phyloP scores from a whole-genome alignment of 768 basidiomycete genomes.

The Phaeotremella skinneri region DNA sequence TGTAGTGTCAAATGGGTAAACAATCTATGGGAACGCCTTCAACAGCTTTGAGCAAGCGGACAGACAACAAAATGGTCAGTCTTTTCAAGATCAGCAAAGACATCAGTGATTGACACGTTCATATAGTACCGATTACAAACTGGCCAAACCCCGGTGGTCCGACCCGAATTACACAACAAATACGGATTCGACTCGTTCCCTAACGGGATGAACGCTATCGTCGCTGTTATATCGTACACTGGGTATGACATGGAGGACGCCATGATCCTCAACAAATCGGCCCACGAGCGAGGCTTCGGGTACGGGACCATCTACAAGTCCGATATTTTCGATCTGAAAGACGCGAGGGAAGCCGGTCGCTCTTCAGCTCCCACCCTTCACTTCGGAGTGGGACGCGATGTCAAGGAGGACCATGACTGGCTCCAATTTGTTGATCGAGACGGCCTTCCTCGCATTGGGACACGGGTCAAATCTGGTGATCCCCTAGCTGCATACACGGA shows the following conservation, averaged over 20 bases:
- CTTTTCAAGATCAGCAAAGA: not conserved
- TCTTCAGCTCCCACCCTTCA: conserved; percentile 70
- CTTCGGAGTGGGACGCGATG: conserved; percentile 77
- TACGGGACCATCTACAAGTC: conserved; percentile 97
- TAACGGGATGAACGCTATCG: conserved; percentile 95
- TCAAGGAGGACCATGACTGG: conserved; percentile 56
- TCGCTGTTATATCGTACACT: conserved; percentile 99
- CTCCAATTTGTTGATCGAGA: conserved; percentile 68
- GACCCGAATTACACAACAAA: conserved; percentile 82
- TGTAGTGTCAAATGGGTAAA: conserved; percentile 97
- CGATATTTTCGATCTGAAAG: conserved; percentile 83
- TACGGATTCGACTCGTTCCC: conserved; percentile 99
- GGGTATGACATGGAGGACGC: conserved; percentile 99
- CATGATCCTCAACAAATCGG: conserved; percentile 99
- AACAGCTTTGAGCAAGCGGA: conserved; percentile 83
- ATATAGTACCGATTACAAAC: conserved; percentile 77
- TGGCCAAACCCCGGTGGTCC: conserved; percentile 91
- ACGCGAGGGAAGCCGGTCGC: conserved; percentile 62
- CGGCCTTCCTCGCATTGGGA: conserved; percentile 79
- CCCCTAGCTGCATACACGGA: conserved; percentile 83
- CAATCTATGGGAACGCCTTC: conserved; percentile 99
- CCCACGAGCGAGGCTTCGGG: conserved; percentile 94
- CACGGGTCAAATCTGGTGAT: conserved; percentile 67
- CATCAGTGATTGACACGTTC: not conserved
- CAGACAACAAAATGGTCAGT: conserved; percentile 84